Evolutionary conservation across 768 basidiomycete species (phyloP).

Genomic region (Podaxis sp.): DNA sequence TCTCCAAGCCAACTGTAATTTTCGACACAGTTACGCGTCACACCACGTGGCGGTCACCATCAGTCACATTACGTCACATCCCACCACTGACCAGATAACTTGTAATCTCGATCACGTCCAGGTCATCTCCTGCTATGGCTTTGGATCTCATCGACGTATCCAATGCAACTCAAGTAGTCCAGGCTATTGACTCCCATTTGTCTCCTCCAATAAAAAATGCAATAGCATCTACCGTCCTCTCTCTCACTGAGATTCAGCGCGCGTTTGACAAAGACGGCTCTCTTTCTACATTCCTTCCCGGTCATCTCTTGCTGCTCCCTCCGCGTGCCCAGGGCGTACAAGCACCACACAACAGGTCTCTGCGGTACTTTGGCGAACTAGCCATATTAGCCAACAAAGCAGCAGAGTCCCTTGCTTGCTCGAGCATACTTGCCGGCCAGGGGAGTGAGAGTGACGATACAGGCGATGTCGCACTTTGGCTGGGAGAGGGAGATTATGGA

Average conservation of each 20-base stretch:
- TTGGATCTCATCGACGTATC: conserved; percentile 2
- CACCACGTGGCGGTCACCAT: not conserved
- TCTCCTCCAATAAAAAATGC: conserved; percentile 7
- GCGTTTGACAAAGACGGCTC: not conserved
- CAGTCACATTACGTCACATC: not conserved
- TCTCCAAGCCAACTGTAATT: not conserved
- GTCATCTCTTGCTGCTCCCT: conserved; percentile 23
- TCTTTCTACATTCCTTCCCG: conserved; percentile 1
- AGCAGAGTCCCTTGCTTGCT: conserved; percentile 40
- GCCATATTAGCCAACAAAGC: conserved; percentile 37
- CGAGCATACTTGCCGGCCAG: conserved; percentile 54
- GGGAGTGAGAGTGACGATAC: conserved; percentile 59
- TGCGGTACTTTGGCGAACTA: conserved; percentile 31
- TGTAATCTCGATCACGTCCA: no score
- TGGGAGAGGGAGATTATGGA: conserved; percentile 41
- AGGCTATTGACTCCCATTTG: conserved; percentile 9
- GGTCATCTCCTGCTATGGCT: not conserved
- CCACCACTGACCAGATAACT: no score
- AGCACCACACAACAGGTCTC: not conserved
- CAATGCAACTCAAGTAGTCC: not conserved
- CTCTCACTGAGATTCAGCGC: conserved; percentile 18
- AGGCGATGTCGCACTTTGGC: conserved; percentile 52
- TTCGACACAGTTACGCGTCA: not conserved
- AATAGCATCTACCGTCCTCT: conserved; percentile 22
- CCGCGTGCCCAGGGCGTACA: conserved; percentile 5